Conservation (phyloP, 1,284 basidiomycete species). For the Ustilago trichophora region DNA sequence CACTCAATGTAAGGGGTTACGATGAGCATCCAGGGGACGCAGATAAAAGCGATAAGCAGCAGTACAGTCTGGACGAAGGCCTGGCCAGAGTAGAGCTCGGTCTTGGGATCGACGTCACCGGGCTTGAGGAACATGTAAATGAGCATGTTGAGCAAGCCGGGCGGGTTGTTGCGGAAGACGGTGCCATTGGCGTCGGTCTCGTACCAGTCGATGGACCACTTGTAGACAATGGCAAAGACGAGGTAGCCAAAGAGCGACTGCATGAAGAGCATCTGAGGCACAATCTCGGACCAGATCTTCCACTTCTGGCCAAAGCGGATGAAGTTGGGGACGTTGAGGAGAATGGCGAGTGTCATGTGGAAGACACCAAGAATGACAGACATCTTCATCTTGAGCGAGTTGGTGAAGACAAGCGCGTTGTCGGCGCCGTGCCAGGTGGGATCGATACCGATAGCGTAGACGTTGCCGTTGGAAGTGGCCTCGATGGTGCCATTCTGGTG, state of each 20-base stretch:
- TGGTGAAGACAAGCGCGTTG: conserved; percentile 91
- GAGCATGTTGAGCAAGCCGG: conserved; percentile 76
- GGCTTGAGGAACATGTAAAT: conserved; percentile 66
- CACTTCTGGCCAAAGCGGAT: conserved; percentile 85
- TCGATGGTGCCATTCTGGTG: conserved; percentile 63
- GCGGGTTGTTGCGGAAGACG: conserved; percentile 72
- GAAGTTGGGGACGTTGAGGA: conserved; percentile 94
- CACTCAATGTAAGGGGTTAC: conserved; percentile 92
- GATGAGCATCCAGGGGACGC: conserved; percentile 96
- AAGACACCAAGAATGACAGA: conserved; percentile 95
- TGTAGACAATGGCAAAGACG: conserved; percentile 93
- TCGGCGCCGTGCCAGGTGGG: conserved; percentile 94
- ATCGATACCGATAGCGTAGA: conserved; percentile 93
- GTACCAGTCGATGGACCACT: conserved; percentile 94
- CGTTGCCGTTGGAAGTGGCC: conserved; percentile 70
- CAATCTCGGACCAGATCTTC: conserved; percentile 91
- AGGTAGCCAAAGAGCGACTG: conserved; percentile 98
- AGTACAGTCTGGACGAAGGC: conserved; percentile 83
- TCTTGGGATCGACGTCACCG: conserved; percentile 72
- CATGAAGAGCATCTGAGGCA: conserved; percentile 96
- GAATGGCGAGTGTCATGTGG: conserved; percentile 98
- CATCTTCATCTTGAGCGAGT: conserved; percentile 99
- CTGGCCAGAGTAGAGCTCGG: conserved; percentile 87
- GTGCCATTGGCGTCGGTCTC: conserved; percentile 71
- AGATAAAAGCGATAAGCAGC: conserved; percentile 81